Conservation (phyloP, 345 rosid species). For the Eucalyptus pauciflora region DNA sequence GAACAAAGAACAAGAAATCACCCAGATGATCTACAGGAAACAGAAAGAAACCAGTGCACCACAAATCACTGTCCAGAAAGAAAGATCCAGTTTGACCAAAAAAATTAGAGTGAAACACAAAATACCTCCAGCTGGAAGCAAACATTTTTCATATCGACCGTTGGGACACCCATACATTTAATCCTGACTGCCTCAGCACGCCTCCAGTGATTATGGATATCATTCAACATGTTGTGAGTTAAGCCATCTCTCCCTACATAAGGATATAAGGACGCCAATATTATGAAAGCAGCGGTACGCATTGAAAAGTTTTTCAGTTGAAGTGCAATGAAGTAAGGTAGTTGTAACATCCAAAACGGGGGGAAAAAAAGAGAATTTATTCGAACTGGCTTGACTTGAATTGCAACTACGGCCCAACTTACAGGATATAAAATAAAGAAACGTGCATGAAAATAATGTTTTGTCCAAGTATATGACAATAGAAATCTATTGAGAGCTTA, state of each 20-base stretch:
- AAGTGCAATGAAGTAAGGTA: background rate
- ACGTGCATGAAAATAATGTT: background rate
- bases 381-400: background rate
- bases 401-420: background rate
- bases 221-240: conserved; percentile 93
- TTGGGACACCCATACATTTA: conserved; percentile 80
- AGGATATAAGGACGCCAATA: background rate
- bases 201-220: conserved; percentile 79
- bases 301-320: background rate
- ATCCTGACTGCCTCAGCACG: conserved; percentile 73
- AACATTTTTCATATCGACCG: conserved; percentile 85
- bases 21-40: background rate
- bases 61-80: background rate
- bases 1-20: background rate
- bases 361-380: background rate
- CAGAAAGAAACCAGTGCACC: background rate
- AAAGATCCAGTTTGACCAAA: background rate
- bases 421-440: background rate
- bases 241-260: conserved; percentile 85
- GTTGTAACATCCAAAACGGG: background rate
- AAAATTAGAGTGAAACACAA: background rate
- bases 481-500: background rate
- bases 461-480: background rate
- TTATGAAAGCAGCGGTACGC: background rate
- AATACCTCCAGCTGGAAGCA: conserved; percentile 79